Evolutionary conservation across 345 rosid genomes (phyloP), one percentile per base, ranked within the genome.

Genomic region (Citrus hindsii): DNA sequence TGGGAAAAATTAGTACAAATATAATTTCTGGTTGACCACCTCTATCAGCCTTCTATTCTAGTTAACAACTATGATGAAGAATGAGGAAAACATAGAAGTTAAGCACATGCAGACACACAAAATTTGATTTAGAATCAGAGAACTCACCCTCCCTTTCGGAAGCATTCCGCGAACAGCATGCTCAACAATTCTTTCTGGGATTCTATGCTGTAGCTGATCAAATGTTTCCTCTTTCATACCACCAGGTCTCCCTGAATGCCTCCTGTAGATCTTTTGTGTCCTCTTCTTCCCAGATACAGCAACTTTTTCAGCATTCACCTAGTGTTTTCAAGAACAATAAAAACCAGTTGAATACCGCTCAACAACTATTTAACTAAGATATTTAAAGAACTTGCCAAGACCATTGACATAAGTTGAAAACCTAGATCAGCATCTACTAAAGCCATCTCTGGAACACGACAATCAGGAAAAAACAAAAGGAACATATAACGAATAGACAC

Each of bases 81-180:
- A 74, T 27, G 19, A 62, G 42, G 27, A 62, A 42, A 6, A 38
- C 35, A 38, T 1, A 16, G 56, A 70, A 27, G 27, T 61, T 38
- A 25, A 1, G 25, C 22, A 30, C n/a, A 64, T 64, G 27, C 3
- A 56, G 10, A 12, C 27, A 28, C 7, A 2, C 48, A 48, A 22
- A 69, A 81, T 51, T 59, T 65, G 76, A 69, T 75, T 76, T 32
- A 71, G 38, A 72, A 75, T 72, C 27, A 28, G 30, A 56, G 25
- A 74, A 82, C 94, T 91, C 76, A 92, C 99, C 92, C 98, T 89
- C 79, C 98, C 98, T 84, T 96, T 94, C 30, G 99, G 99, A 81
- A 96, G 98, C 99, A 96, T 96, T 22, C 99, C 98, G 62, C 97
- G 92, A 63, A 96, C 99, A 69, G 99, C 99, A 68, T 96, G 99